phyloP scores from a whole-genome alignment of 164 flowering plant genomes.

The Saururus chinensis region DNA sequence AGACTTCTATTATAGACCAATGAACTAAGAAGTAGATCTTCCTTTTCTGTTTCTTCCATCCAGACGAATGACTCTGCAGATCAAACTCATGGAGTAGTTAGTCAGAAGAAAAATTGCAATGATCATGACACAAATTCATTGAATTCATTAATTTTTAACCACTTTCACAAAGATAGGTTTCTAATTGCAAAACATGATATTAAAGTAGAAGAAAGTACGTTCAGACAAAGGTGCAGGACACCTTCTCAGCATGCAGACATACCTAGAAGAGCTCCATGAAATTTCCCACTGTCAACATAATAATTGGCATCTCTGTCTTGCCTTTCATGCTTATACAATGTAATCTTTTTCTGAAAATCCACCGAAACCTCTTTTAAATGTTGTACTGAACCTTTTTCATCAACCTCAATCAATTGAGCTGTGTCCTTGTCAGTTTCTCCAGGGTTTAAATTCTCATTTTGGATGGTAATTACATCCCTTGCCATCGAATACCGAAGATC shows the following conservation, averaged over 20 bases:
- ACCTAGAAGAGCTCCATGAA: conserved; percentile 38
- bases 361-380: conserved; percentile 21
- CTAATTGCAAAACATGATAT: too few relatives aligned
- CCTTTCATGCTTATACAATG: conserved; percentile 51
- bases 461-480: conserved; percentile 53
- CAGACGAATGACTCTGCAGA: not conserved
- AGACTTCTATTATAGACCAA: conserved; percentile 47
- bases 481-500: conserved; percentile 90
- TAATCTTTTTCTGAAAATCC: conserved; percentile 83
- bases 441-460: conserved; percentile 48
- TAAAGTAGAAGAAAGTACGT: not conserved
- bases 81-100: not conserved
- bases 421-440: conserved; percentile 16
- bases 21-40: conserved; percentile 67
- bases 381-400: conserved; percentile 16
- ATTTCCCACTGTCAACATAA: conserved; percentile 17
- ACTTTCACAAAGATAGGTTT: too few relatives aligned
- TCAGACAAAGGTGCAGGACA: not conserved
- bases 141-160: too few relatives aligned
- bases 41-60: conserved; percentile 62
- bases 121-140: too few relatives aligned
- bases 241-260: conserved; percentile 1
- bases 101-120: not conserved
- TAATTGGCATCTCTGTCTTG: conserved; percentile 15
- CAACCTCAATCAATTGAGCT: conserved; percentile 6